Conservation (phyloP, 495 filamentous ascomycete genomes). For the Astrothelium subdiscretum region DNA sequence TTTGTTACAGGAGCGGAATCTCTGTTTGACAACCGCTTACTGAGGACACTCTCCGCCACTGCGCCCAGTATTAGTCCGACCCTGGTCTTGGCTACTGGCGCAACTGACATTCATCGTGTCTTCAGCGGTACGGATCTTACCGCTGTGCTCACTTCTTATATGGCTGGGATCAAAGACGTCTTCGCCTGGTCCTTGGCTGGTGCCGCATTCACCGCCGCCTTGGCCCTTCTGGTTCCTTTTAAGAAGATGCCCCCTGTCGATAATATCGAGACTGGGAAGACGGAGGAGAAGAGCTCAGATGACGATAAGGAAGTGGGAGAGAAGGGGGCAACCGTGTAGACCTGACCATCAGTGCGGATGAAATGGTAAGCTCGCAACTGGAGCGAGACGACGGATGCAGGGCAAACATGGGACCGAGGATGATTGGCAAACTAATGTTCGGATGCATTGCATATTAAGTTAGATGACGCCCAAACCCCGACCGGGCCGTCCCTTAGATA, state of each 20-base stretch:
- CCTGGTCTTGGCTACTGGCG: constrained; percentile 36
- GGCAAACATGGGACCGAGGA: too few species aligned
- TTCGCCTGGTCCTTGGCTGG: constrained; percentile 33
- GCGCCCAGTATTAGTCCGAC: constrained; percentile 34
- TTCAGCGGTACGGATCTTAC: constrained; percentile 35
- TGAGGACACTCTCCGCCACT: constrained; percentile 3
- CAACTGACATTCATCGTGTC: constrained; percentile 35
- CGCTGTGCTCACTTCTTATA: constrained; percentile 44
- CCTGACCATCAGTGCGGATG: too few species aligned
- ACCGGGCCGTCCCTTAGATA: too few species aligned
- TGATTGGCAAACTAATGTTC: too few species aligned
- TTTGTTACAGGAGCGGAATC: constrained; percentile 13
- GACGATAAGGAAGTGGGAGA: too few species aligned
- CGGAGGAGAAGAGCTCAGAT: too few species aligned
- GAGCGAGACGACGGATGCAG: too few species aligned
- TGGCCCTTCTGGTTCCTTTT: not conserved
- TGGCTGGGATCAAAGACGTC: constrained; percentile 40
- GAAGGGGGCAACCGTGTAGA: too few species aligned
- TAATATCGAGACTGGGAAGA: too few species aligned
- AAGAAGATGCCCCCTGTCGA: not conserved
- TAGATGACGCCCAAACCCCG: too few species aligned
- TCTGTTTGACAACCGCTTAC: constrained; percentile 17
- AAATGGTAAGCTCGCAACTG: too few species aligned
- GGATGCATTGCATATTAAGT: too few species aligned
- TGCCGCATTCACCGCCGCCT: not conserved